Percentiles rank a stretch among this genome's conserved stretches.
Conservation (phyloP, 306 rosid species). For the Nissolia schottii region DNA sequence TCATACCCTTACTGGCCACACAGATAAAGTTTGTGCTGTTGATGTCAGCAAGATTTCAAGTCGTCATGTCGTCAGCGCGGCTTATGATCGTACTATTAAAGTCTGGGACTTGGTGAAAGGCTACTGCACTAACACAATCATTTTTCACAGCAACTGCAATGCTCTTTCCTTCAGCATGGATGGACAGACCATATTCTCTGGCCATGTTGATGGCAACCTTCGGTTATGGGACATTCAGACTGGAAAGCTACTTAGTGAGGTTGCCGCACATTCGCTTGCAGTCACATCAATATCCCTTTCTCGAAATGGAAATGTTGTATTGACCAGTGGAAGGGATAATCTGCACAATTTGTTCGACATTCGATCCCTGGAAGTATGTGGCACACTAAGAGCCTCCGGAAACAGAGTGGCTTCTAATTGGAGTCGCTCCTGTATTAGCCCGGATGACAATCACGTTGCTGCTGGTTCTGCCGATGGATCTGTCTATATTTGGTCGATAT, state of each 20-base stretch:
- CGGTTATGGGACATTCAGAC: slow-evolving; percentile 86
- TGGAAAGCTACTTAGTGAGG: slow-evolving; percentile 81
- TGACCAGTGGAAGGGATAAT: slow-evolving; percentile 97
- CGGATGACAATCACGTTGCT: slow-evolving; percentile 88
- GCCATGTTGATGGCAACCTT: slow-evolving; percentile 94
- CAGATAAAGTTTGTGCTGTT: slow-evolving; percentile 93
- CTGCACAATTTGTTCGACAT: slow-evolving; percentile 81
- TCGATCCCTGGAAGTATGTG: slow-evolving; percentile 80
- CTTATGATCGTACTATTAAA: slow-evolving; percentile 93
- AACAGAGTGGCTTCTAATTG: slow-evolving; percentile 90
- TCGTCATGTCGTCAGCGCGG: slow-evolving; percentile 87
- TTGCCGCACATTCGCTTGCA: slow-evolving; percentile 85
- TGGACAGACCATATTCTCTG: slow-evolving; percentile 85
- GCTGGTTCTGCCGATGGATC: slow-evolving; percentile 93
- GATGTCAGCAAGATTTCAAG: slow-evolving; percentile 88
- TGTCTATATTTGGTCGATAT: slow-evolving; percentile 77
- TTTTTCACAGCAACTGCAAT: slow-evolving; percentile 80
- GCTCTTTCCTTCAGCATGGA: slow-evolving; percentile 84
- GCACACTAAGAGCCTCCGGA: slow-evolving; percentile 69
- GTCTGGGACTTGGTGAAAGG: slow-evolving; percentile 95
- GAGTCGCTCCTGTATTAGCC: slow-evolving; percentile 96
- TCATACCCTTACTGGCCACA: slow-evolving; percentile 87
- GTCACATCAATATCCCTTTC: slow-evolving; percentile 83
- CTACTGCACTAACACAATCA: slow-evolving; percentile 86
- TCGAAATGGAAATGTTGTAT: slow-evolving; percentile 66